Evolutionary conservation across 176 grass and related monocot genomes (phyloP).

Genomic region (Oropetium thomaeum): DNA sequence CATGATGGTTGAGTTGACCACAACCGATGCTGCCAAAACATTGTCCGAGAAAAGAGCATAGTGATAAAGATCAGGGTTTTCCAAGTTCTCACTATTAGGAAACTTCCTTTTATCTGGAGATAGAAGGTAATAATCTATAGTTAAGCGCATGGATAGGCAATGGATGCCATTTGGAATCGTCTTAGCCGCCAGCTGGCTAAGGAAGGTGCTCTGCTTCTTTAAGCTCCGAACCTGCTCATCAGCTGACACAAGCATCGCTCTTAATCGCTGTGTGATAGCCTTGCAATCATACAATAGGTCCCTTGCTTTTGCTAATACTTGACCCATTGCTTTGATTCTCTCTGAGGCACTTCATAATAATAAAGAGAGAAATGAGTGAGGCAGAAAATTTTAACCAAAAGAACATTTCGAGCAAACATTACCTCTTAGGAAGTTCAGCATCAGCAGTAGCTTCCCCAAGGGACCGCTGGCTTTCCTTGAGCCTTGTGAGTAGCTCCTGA

Average conservation of each 20-base stretch:
- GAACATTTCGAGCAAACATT: background rate
- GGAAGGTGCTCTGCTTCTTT: conserved; percentile 73
- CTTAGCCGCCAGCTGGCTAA: conserved; percentile 63
- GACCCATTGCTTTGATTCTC: conserved; percentile 51
- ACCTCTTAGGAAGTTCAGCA: conserved; percentile 56
- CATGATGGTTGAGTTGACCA: conserved; percentile 64
- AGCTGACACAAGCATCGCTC: conserved; percentile 59
- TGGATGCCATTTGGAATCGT: conserved; percentile 70
- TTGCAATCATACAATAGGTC: conserved; percentile 52
- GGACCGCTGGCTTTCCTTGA: conserved; percentile 57
- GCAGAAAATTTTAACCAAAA: background rate
- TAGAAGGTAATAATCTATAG: conserved; percentile 61
- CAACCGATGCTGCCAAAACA: conserved; percentile 71
- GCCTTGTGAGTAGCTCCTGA: conserved; percentile 45
- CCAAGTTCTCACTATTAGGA: conserved; percentile 56
- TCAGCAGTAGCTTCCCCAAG: conserved; percentile 61
- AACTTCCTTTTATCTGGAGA: conserved; percentile 62
- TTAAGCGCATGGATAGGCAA: conserved; percentile 67
- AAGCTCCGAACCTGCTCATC: conserved; percentile 68
- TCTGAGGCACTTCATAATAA: conserved; percentile 41
- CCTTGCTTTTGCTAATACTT: conserved; percentile 54
- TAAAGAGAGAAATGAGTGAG: background rate
- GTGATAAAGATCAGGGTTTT: conserved; percentile 62
- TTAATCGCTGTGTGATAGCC: conserved; percentile 39
- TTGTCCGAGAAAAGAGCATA: conserved; percentile 72